Percentiles rank a stretch among this genome's conserved stretches.
These are phyloP conservation scores for Ganoderma lingzhi DNA, from an alignment of 1,284 basidiomycete genomes.

Conservation along the genomic window DNA sequence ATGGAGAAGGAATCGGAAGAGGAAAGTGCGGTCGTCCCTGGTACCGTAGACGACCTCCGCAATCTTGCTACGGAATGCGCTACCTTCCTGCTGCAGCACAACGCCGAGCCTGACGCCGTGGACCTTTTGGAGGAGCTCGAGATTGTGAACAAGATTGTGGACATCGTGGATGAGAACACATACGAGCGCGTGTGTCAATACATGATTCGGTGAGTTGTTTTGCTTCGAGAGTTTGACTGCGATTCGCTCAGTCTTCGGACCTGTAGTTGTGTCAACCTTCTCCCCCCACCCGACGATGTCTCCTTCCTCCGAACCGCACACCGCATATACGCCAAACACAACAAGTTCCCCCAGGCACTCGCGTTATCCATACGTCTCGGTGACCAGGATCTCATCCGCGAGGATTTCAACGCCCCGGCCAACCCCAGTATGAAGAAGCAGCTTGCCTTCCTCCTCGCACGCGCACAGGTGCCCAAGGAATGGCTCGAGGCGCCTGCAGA, in stretches of 20 bases:
- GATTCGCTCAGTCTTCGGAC: constrained; percentile 17
- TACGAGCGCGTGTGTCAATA: constrained; percentile 96
- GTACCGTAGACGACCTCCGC: constrained; percentile 78
- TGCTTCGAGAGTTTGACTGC: background rate
- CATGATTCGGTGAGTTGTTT: constrained; percentile 84
- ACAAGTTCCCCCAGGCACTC: constrained; percentile 93
- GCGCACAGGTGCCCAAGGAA: constrained; percentile 91
- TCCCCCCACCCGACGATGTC: constrained; percentile 94
- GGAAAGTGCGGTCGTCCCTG: constrained; percentile 44
- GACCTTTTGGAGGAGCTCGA: constrained; percentile 96
- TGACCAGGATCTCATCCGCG: constrained; percentile 81
- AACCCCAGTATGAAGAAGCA: constrained; percentile 97
- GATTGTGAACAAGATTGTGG: constrained; percentile 82
- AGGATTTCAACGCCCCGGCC: constrained; percentile 88
- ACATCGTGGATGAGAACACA: constrained; percentile 88
- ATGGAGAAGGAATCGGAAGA: constrained; percentile 43
- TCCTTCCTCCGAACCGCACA: constrained; percentile 93
- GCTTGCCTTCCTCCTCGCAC: constrained; percentile 92
- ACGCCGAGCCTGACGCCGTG: constrained; percentile 98
- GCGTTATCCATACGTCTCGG: constrained; percentile 89
- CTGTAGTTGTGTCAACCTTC: constrained; percentile 85
- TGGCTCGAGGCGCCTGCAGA: constrained; percentile 77
- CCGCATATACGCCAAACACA: constrained; percentile 88
- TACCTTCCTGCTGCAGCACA: constrained; percentile 92
- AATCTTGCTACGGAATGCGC: constrained; percentile 88